Evolutionary conservation across 805 yeast species (phyloP), one percentile per base, ranked within the genome.

Genomic region (Cyberlindnera mrakii): DNA sequence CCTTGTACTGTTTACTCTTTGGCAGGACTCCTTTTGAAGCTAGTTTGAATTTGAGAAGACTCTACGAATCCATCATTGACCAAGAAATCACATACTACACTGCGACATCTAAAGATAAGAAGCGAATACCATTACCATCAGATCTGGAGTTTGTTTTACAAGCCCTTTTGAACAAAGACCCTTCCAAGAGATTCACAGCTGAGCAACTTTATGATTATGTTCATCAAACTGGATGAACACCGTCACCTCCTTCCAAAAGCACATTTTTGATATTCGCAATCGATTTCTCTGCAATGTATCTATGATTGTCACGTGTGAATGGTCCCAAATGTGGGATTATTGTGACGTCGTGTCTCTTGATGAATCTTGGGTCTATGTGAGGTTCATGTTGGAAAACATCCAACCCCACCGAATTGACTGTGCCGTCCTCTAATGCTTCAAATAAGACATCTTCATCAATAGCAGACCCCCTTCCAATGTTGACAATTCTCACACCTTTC

Each of bases 321-420:
- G 87, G 80, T 0, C 87, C 93, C 37, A 83, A 57, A 59, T 85
- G 93, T 3, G 93, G 93, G 11, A 83, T 70, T 35, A 81, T 62
- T 0, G 79, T 64, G n/a, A 83, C 84, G 58, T 83, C 87, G 48
- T 75, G 67, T 55, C 89, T 70, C 9, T 66, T 61, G 30, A 72
- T 49, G 36, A 81, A 68, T 34, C 71, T 75, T n/a, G 67, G 64
- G 44, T 74, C 71, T 18, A 80, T 71, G 0, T 51, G 39, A 13
- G 87, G 86, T 60, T 85, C 93, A 30, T 74, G 60, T 46, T 74
- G 78, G 58, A 66, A 82, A 4, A 85, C 95, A 54, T 85, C 95
- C 30, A 83, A 57, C 0, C 90, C 91, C 8, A 80, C 85, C 55
- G 80, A 76, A n/a, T 71, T 62, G 3, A 85, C 67, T 42, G 80